phyloP scores from a whole-genome alignment of 75 land plant genomes.

The Picea glauca region DNA sequence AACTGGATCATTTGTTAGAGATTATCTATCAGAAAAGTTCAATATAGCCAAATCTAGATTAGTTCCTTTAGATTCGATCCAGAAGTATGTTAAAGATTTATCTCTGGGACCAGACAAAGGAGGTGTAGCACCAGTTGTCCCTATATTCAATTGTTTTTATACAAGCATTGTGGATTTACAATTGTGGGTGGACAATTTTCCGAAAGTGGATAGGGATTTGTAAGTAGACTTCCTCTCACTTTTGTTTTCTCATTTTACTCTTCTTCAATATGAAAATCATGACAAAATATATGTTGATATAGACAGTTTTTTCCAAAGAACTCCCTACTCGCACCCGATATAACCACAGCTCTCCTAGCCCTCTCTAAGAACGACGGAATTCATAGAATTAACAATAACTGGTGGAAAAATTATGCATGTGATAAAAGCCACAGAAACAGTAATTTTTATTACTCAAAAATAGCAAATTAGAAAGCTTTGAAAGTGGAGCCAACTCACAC shows the following conservation, averaged over 20 bases:
- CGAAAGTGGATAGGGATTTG: no score
- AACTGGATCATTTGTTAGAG: conserved; percentile 68
- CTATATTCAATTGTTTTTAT: conserved; percentile 63
- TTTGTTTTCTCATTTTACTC: no score
- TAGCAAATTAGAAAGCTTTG: no score
- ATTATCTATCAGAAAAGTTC: conserved; percentile 61
- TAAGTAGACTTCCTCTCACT: no score
- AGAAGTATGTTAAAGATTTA: no score
- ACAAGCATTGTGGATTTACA: no score
- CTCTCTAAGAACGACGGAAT: conserved; percentile 77
- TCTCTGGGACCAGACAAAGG: no score
- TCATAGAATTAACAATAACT: conserved; percentile 71
- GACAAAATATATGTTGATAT: no score
- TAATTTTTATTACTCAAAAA: no score
- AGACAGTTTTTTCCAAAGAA: conserved; percentile 90
- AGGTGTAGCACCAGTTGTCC: conserved; percentile 65
- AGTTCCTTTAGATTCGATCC: conserved; percentile 36
- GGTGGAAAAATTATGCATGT: conserved; percentile 48
- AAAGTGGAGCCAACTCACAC: no score
- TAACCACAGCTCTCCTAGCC: conserved; percentile 79
- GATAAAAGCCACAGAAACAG: not conserved
- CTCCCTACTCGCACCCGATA: conserved; percentile 76
- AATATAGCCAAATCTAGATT: conserved; percentile 59
- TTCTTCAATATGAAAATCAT: no score
- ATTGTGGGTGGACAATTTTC: no score